phyloP scores from a whole-genome alignment of 805 yeast genomes.

The Starmerella vaccinii region DNA sequence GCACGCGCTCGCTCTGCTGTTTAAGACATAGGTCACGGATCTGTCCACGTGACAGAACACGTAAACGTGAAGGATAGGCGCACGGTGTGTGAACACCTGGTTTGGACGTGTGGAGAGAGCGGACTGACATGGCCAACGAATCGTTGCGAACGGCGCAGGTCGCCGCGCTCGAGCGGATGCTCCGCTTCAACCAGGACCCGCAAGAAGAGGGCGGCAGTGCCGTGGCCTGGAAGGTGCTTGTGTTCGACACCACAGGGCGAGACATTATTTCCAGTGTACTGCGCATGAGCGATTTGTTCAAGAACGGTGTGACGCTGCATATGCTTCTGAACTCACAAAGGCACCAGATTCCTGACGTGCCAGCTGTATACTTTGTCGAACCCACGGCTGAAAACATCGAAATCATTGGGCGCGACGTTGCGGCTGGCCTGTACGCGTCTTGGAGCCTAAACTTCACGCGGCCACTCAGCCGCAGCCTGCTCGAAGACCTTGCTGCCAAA shows the following conservation, averaged over 20 bases:
- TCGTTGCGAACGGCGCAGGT: conserved; percentile 30
- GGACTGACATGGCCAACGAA: conserved; percentile 2
- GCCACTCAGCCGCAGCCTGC: conserved; percentile 58
- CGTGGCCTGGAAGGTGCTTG: conserved; percentile 71
- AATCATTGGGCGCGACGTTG: conserved; percentile 60
- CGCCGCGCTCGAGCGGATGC: conserved; percentile 65
- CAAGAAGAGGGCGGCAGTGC: conserved; percentile 19
- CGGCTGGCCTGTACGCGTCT: conserved; percentile 62
- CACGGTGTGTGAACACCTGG: background rate
- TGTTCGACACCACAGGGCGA: conserved; percentile 72
- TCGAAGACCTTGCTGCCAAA: conserved; percentile 83
- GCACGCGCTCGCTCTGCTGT: too few relatives aligned
- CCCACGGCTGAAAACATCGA: conserved; percentile 73
- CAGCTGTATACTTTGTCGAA: conserved; percentile 82
- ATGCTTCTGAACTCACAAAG: conserved; percentile 60
- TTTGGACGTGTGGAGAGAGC: background rate
- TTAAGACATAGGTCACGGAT: background rate
- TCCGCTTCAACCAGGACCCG: conserved; percentile 62
- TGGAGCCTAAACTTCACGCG: conserved; percentile 82
- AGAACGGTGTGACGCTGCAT: conserved; percentile 88
- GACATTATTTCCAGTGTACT: conserved; percentile 83
- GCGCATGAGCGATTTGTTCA: conserved; percentile 79
- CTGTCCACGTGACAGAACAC: background rate
- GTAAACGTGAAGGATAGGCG: background rate
- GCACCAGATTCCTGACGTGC: conserved; percentile 86